Conservation (phyloP, 495 filamentous ascomycete genomes). For the Tuber borchii region DNA sequence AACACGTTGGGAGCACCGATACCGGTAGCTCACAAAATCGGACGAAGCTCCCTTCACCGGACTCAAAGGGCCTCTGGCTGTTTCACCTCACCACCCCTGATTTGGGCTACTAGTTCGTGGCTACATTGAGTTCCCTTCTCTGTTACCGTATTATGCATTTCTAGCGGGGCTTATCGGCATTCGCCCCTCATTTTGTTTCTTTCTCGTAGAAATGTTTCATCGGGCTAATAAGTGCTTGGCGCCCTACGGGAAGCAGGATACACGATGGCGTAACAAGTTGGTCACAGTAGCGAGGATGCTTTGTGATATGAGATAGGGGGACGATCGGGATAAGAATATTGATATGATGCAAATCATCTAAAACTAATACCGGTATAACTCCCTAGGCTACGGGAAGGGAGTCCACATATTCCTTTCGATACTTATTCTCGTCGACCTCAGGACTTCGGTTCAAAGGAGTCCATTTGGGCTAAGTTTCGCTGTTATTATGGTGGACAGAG, state of each 20-base stretch:
- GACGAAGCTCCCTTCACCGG: not conserved
- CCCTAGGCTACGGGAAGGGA: conserved; percentile 22
- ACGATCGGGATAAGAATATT: not conserved
- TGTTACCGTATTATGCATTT: not conserved
- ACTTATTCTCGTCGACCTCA: conserved; percentile 71
- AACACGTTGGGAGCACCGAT: not conserved
- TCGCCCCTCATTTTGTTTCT: conserved; percentile 1
- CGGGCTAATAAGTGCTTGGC: not conserved
- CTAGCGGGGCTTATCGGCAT: not conserved
- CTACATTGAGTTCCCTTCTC: not conserved
- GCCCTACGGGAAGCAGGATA: not conserved
- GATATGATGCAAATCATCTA: not conserved
- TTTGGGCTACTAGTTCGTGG: not conserved
- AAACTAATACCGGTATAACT: not conserved
- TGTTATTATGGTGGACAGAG: not conserved
- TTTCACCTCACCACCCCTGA: not conserved
- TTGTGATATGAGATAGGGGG: not conserved
- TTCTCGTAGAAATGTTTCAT: not conserved
- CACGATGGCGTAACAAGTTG: not conserved
- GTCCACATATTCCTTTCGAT: conserved; percentile 67
- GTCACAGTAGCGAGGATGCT: not conserved
- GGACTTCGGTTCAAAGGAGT: conserved; percentile 77
- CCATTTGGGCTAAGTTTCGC: conserved; percentile 66
- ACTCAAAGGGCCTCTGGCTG: not conserved
- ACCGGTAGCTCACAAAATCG: not conserved